Evolutionary conservation across 495 filamentous ascomycete species (phyloP).

Genomic region (Penicillium robsamsonii): DNA sequence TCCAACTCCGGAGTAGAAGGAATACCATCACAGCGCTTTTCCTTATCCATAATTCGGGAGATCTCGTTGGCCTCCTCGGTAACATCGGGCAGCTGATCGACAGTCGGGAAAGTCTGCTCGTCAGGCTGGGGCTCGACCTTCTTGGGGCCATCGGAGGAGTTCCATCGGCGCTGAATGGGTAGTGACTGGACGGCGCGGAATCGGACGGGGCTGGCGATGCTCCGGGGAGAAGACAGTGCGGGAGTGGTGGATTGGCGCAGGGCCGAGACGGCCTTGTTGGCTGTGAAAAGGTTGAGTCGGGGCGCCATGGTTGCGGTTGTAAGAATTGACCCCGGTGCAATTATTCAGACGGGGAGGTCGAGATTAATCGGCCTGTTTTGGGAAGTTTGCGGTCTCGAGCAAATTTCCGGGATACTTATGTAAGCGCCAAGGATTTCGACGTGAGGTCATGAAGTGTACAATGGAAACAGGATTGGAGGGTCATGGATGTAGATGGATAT

Average conservation of each 20-base stretch:
- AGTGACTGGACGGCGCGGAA: slow-evolving; percentile 24
- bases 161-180: slow-evolving; percentile 34
- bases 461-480: slow-evolving; percentile 4
- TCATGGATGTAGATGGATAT: not conserved
- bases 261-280: slow-evolving; percentile 34
- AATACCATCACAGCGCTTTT: slow-evolving; percentile 43
- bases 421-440: slow-evolving; percentile 12
- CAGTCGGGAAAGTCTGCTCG: slow-evolving; percentile 48
- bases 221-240: slow-evolving; percentile 23
- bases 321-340: slow-evolving; percentile 5
- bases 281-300: slow-evolving; percentile 39
- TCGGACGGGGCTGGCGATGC: slow-evolving; percentile 26
- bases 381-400: slow-evolving; percentile 19
- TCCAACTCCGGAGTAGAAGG: slow-evolving; percentile 59
- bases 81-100: slow-evolving; percentile 57
- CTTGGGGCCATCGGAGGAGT: slow-evolving; percentile 47
- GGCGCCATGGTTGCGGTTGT: slow-evolving; percentile 34
- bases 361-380: slow-evolving; percentile 10
- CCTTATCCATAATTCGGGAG: slow-evolving; percentile 47
- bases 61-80: slow-evolving; percentile 64
- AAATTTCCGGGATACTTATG: slow-evolving; percentile 21
- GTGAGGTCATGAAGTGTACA: slow-evolving; percentile 12
- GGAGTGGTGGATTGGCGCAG: slow-evolving; percentile 32
- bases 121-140: slow-evolving; percentile 29
- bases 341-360: slow-evolving; percentile 12